phyloP scores from a whole-genome alignment of 2,329 filamentous ascomycete species.

The Paraphaeosphaeria sporulosa region DNA sequence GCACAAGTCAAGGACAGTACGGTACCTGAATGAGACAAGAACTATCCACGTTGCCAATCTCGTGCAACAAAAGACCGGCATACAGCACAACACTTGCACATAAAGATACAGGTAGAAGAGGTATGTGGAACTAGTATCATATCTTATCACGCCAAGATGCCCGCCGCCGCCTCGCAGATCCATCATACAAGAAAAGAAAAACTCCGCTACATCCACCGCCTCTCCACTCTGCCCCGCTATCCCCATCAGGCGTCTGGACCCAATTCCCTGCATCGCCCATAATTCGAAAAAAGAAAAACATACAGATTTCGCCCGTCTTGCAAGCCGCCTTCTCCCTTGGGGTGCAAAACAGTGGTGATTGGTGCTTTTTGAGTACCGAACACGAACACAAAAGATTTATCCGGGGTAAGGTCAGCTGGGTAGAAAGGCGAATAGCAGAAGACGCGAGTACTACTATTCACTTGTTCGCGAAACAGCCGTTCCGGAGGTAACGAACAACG shows the following conservation, averaged over 20 bases:
- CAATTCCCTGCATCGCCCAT: conserved; percentile 8
- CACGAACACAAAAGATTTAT: conserved; percentile 12
- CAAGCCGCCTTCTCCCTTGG: conserved; percentile 12
- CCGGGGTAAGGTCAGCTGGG: neutral
- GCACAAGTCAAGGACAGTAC: no score
- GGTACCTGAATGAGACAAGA: no score
- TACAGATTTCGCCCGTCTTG: conserved; percentile 25
- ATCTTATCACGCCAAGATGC: conserved; percentile 11
- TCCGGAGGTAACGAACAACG: conserved; percentile 26
- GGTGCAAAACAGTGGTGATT: conserved; percentile 20
- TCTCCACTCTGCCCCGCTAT: neutral
- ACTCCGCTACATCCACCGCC: neutral
- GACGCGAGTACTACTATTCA: conserved; percentile 24
- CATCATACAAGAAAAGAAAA: conserved; percentile 13
- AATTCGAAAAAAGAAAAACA: conserved; percentile 21
- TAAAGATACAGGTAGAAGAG: conserved; percentile 1
- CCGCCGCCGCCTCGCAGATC: conserved; percentile 4
- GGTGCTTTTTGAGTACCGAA: conserved; percentile 30
- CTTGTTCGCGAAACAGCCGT: conserved; percentile 36
- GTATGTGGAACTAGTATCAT: conserved; percentile 13
- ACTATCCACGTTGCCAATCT: no score
- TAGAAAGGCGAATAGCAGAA: conserved; percentile 18
- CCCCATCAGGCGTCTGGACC: conserved; percentile 7
- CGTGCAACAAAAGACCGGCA: no score
- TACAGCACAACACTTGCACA: neutral